phyloP scores from a whole-genome alignment of 306 rosid genomes.

The Boehmeria nivea region DNA sequence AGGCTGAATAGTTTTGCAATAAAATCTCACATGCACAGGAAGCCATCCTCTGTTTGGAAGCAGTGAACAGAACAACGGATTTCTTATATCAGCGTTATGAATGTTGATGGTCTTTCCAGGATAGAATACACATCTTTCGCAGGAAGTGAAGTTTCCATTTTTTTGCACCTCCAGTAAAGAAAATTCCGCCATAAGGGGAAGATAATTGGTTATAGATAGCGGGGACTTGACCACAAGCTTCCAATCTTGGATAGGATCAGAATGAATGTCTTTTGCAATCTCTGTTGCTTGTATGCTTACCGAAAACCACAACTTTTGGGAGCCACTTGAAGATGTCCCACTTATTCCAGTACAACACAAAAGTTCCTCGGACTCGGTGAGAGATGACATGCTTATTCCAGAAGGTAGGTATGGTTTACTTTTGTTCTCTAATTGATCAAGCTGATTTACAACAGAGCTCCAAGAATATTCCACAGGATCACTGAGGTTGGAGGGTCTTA shows the following conservation, averaged over 20 bases:
- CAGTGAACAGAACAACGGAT: constrained; percentile 85
- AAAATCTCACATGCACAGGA: constrained; percentile 59
- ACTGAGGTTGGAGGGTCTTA: constrained; percentile 55
- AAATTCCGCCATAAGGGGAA: constrained; percentile 88
- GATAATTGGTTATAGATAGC: constrained; percentile 66
- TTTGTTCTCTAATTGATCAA: constrained; percentile 40
- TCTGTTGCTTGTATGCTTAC: constrained; percentile 79
- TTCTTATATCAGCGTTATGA: constrained; percentile 75
- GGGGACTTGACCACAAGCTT: constrained; percentile 85
- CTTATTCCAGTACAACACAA: constrained; percentile 58
- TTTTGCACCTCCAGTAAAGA: constrained; percentile 81
- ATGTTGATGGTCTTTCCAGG: constrained; percentile 73
- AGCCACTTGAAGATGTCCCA: constrained; percentile 59
- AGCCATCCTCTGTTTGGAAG: constrained; percentile 97
- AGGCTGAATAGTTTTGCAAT: constrained; percentile 5
- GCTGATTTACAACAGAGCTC: constrained; percentile 63
- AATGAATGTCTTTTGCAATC: constrained; percentile 81
- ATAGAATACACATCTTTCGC: constrained; percentile 69
- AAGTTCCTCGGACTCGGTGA: constrained; percentile 74
- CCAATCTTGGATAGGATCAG: constrained; percentile 98
- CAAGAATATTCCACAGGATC: constrained; percentile 61
- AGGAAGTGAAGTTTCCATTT: constrained; percentile 61
- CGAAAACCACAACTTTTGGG: constrained; percentile 76
- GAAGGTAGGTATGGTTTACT: constrained; percentile 30
- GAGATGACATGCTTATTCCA: constrained; percentile 62